Percentiles rank a stretch among this genome's conserved stretches.
These are phyloP conservation scores for Fulvia fulva DNA, from an alignment of 2,329 filamentous ascomycete species.

Conservation along the genomic window DNA sequence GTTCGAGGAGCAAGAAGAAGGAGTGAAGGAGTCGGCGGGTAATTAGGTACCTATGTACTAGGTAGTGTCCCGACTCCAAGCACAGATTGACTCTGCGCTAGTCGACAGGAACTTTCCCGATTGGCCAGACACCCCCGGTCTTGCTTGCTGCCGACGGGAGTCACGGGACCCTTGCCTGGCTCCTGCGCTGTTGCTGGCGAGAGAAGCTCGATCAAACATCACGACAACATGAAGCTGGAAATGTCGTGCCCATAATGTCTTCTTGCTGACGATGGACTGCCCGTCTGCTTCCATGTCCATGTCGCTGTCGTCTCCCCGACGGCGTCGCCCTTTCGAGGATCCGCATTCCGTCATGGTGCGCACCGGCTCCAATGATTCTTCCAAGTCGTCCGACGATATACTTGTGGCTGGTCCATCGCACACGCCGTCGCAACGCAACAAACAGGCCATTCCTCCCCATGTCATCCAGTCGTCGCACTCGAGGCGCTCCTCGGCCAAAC, in stretches of 20 bases:
- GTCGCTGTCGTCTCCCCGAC: slow-evolving; percentile 7
- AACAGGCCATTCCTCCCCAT: background rate
- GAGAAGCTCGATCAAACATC: background rate
- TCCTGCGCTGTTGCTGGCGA: background rate
- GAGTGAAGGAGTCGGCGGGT: no score
- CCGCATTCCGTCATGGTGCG: slow-evolving; percentile 8
- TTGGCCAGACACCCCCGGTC: background rate
- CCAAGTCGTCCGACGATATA: slow-evolving; percentile 25
- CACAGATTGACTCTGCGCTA: no score
- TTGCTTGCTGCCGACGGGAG: background rate
- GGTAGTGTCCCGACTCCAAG: no score
- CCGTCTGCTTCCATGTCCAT: background rate
- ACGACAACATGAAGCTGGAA: background rate
- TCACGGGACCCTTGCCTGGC: no score
- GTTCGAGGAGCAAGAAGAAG: no score
- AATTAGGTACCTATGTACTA: no score
- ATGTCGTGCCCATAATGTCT: background rate
- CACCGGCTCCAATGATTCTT: slow-evolving; percentile 19
- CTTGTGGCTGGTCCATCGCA: slow-evolving; percentile 9
- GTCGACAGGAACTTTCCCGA: no score
- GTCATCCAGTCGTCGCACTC: background rate
- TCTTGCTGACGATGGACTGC: background rate
- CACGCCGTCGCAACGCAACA: background rate
- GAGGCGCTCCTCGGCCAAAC: background rate
- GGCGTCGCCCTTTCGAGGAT: slow-evolving; percentile 8